These are phyloP conservation scores for Nigrospora sphaerica DNA, from an alignment of 2,329 filamentous ascomycete species.

Conservation along the genomic window DNA sequence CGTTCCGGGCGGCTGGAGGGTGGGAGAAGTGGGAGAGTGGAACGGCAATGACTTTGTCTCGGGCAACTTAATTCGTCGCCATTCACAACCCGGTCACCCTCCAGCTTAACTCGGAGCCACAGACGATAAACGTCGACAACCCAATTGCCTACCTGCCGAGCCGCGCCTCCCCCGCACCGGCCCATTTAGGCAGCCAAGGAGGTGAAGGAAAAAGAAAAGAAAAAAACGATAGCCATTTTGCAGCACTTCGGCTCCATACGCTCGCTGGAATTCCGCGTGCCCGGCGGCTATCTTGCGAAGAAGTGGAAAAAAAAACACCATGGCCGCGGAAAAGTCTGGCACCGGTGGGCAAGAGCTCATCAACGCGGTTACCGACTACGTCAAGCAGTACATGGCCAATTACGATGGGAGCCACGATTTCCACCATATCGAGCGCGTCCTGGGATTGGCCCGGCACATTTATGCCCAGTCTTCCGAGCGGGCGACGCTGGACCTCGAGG, in stretches of 20 bases:
- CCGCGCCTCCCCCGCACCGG: no score
- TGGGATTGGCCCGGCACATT: conserved; percentile 64
- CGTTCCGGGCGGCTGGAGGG: not conserved
- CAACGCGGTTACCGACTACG: conserved; percentile 51
- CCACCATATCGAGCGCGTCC: conserved; percentile 73
- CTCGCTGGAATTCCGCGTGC: no score
- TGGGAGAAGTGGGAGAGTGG: no score
- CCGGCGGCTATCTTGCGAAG: not conserved
- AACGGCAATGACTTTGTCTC: no score
- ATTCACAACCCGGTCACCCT: no score
- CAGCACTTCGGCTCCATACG: not conserved
- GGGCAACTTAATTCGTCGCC: no score
- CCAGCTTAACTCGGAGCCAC: no score
- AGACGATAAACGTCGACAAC: no score
- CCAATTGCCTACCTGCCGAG: no score
- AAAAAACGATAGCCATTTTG: not conserved
- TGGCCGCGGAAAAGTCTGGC: conserved; percentile 12
- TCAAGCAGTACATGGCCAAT: conserved; percentile 64
- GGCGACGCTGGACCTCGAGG: conserved; percentile 35
- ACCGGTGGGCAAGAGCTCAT: conserved; percentile 34
- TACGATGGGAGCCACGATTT: conserved; percentile 89
- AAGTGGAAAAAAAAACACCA: conserved; percentile 4
- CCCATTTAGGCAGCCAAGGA: not conserved
- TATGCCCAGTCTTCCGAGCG: conserved; percentile 31
- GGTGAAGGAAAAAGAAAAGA: not conserved